Evolutionary conservation across 768 basidiomycete genomes (phyloP), one percentile per base, ranked within the genome.

Genomic region (Cystofilobasidium capitatum): DNA sequence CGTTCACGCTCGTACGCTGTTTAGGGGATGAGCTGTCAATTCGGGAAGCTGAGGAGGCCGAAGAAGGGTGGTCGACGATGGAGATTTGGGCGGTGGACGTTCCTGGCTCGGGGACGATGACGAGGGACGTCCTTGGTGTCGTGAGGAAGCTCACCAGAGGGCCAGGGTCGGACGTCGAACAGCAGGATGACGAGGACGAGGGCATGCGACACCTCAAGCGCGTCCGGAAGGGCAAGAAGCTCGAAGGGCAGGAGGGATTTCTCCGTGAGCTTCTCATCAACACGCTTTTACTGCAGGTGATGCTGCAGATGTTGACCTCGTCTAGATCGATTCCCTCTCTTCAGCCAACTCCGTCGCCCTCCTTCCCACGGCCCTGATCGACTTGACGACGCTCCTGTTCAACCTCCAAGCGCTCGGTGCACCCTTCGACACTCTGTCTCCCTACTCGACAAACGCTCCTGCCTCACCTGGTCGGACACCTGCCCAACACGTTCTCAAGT

Each of bases 401-500:
- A 61, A 70, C 31, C 66, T 75, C 40, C 16, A 44, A 6, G 58
- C 62, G 0, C 72, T 70, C 64, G 62, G 70, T 12, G 61, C 69
- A 8, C 16, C 62, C 6, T 69, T 75, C 3, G 62, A 67, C 22
- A 20, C 40, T 17, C 68, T 74, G 20, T 31, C 26, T 5, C 73
- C 75, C 8, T 62, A 67, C 22, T 24, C 55, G 12, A 44, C 60
- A 1, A 37, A 58, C 14, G 88, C 92, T 0, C 91, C 93, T 1
- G 76, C 79, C 36, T 80, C 81, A 17, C 81, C 85, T 14, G 90
- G 91, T 0, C 78, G 86, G 5, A 90, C 89, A 0, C 79, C 79
- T 0, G 79, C 80, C 17, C 87, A 91, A 9, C 79, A 90, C 26
- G 75, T 77, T 49, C 74, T 84, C 39, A 92, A 93, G 77, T 81